Evolutionary conservation across 257 asterid genomes (phyloP), one percentile per base, ranked within the genome.

Genomic region (Mitragyna speciosa): DNA sequence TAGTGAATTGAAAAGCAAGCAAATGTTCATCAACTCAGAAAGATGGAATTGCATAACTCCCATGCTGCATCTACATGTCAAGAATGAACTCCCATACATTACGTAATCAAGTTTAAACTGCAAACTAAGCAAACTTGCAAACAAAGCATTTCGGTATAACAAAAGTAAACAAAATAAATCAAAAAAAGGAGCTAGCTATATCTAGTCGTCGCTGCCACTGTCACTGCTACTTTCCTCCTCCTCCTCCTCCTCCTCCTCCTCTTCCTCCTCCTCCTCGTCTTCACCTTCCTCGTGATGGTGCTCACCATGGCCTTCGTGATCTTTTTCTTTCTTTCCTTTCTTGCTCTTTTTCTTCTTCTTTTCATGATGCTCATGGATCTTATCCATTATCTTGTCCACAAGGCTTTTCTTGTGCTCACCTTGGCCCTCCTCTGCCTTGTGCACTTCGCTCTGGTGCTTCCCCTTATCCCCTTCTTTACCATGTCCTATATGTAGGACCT

Each of bases 341-440:
- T 72, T 72, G 12, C 48, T 26, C 26, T 72, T 72, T 39, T 72
- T 49, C 76, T 48, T 49, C 76, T 72, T 72, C 43, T 72, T 72
- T 33, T 47, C 76, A 7, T 28, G 43, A 30, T 72, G 76, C 17
- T 72, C 45, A 7, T 47, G 61, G 45, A 72, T 49, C 76, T 72
- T 72, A 14, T 49, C 54, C 41, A 14, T 72, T 63, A 72, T 72
- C 76, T 49, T 72, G 64, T 33, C 15, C 31, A 49, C 33, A 28
- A 72, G 16, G 63, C 43, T 28, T 45, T 28, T n/a, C 12, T 12
- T 47, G 15, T 72, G 43, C 43, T 28, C 43, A 49, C 59, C 43
- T 20, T 48, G 43, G 59, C 59, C 61, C 24, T 24, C 59, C 52
- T 72, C 76, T 20, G 17, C 20, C 56, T 14, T 51, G 20, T 12